These are phyloP conservation scores for Nicotiana tomentosiformis DNA, from an alignment of 257 asterid species.

Conservation along the genomic window DNA sequence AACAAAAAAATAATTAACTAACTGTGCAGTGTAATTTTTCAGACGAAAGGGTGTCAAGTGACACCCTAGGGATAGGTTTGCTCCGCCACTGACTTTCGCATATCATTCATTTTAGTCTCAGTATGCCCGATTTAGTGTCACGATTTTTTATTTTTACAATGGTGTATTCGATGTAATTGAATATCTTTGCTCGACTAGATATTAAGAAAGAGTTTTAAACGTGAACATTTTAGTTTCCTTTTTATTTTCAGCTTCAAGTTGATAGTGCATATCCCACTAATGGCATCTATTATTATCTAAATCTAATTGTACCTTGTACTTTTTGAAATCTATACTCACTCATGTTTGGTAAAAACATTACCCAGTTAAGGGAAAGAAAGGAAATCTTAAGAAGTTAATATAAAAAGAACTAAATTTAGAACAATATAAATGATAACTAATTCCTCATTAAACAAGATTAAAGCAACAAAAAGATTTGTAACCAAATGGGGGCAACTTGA, in stretches of 20 bases:
- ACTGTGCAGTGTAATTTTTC: too few species aligned
- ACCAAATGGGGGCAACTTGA: background rate
- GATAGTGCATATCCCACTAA: background rate
- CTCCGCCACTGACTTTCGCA: too few species aligned
- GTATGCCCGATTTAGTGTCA: background rate
- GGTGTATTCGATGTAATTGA: too few species aligned
- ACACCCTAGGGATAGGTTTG: too few species aligned
- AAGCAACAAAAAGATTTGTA: background rate
- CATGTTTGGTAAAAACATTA: background rate
- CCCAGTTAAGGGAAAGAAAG: background rate
- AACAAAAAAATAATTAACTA: too few species aligned
- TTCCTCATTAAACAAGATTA: too few species aligned
- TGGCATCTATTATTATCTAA: background rate
- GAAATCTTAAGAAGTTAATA: background rate
- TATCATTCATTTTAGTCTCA: too few species aligned
- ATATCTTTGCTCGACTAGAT: too few species aligned
- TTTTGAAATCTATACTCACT: background rate
- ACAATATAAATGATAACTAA: background rate
- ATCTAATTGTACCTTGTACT: background rate
- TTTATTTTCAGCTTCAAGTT: background rate
- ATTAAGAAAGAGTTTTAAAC: background rate
- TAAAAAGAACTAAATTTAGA: background rate
- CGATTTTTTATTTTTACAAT: too few species aligned
- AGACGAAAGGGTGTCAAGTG: too few species aligned
- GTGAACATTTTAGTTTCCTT: background rate